Evolutionary conservation across 2,329 filamentous ascomycete genomes (phyloP), one percentile per base, ranked within the genome.

Genomic region (Lecanosticta acicola): DNA sequence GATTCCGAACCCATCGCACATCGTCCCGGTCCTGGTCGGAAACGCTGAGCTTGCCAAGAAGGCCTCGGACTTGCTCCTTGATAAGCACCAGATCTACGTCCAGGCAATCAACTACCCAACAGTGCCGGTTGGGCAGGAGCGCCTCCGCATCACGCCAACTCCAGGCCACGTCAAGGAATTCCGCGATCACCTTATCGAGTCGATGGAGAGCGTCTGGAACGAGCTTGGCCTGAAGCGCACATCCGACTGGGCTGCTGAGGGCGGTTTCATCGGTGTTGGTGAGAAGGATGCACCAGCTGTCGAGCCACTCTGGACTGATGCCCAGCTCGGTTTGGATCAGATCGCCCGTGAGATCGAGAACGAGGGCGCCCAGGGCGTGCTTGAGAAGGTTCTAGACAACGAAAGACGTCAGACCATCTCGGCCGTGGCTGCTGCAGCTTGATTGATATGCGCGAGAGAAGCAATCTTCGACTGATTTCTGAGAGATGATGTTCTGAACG

Each of bases 71-170:
- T 81, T 94, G 73, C 81, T 98, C 17, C 79, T 98, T 11, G 82
- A 85, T 57, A 85, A 94, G 57, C 86, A 95, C 73, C 80, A 83
- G 51, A 96, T 98, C 65, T 98, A 98, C 66, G 93, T 98, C 19
- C 93, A 98, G 71, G 89, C 88, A 45, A 97, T 98, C 78, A 98
- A 98, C 73, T 97, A 97, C 71, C 93, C 93, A 2, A 98, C 93
- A 41, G 93, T 98, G 2, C 93, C 93, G 2, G 88, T 94, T 4
- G 93, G 93, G n/a, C 90, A 98, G 73, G 93, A 98, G 70, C 84
- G 93, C 48, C 83, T 98, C 46, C 85, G 93, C 56, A 88, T 98
- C 67, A 98, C 93, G 1, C 93, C 93, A 0, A 98, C 93, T 1
- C 93, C 93, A 0, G 93, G 93, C 35, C 93, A 98, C 67, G 81